These are phyloP conservation scores for Syzygium grande DNA, from an alignment of 345 rosid genomes.

Conservation along the genomic window DNA sequence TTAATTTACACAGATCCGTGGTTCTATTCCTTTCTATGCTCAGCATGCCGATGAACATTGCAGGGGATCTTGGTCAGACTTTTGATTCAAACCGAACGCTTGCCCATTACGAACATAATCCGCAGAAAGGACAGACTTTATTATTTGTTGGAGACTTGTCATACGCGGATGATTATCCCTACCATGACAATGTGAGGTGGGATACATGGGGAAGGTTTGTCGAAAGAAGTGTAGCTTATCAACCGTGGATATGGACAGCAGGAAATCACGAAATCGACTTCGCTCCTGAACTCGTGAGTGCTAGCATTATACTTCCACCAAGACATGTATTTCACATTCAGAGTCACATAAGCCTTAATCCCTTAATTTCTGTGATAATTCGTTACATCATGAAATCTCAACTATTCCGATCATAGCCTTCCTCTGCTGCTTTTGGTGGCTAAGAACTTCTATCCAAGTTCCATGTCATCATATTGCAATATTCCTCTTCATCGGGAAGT, in stretches of 20 bases:
- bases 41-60: neutral
- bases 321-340: neutral
- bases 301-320: neutral
- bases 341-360: neutral
- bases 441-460: neutral
- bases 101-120: conserved; percentile 30
- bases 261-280: conserved; percentile 43
- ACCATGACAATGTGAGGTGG: conserved; percentile 36
- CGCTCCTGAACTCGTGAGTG: conserved; percentile 21
- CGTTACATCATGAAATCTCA: neutral
- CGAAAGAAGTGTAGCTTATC: conserved; percentile 34
- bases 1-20: neutral
- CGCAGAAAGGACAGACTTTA: conserved; percentile 32
- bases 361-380: neutral
- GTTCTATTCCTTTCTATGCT: neutral
- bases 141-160: conserved; percentile 44
- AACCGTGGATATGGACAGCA: conserved; percentile 40
- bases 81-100: conserved; percentile 38
- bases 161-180: conserved; percentile 31
- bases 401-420: neutral
- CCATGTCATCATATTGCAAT: neutral
- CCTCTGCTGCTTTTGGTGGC: neutral
- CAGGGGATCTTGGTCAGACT: conserved; percentile 47
- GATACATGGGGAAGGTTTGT: conserved; percentile 39
- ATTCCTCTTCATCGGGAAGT: neutral